A percentile compares a stretch with the other conserved stretches of the same genome.
These are phyloP conservation scores for Cercospora sp. DNA, from an alignment of 2,329 filamentous ascomycete genomes.

Conservation along the genomic window DNA sequence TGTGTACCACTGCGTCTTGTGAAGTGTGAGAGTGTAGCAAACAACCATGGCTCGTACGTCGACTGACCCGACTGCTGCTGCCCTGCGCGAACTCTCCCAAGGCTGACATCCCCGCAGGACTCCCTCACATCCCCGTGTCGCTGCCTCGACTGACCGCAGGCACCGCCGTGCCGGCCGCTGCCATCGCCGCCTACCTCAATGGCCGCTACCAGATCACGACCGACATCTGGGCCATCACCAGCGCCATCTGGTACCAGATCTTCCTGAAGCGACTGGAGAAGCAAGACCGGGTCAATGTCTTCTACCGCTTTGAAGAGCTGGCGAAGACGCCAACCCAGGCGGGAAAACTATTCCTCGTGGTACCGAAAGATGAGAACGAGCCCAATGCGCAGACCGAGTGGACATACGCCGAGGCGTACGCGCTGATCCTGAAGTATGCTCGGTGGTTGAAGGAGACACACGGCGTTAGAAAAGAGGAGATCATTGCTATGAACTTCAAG, in stretches of 20 bases:
- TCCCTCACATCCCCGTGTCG: constrained; percentile 10
- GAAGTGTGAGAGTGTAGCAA: background rate
- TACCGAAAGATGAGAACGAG: constrained; percentile 33
- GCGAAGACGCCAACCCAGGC: constrained; percentile 58
- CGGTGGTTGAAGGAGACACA: constrained; percentile 69
- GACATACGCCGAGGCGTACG: constrained; percentile 76
- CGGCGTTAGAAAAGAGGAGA: constrained; percentile 66
- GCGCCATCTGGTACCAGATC: constrained; percentile 57
- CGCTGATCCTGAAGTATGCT: constrained; percentile 69
- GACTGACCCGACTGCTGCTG: background rate
- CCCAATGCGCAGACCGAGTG: constrained; percentile 46
- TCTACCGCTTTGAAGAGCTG: constrained; percentile 71
- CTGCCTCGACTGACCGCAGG: constrained; percentile 16
- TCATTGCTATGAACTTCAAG: constrained; percentile 78
- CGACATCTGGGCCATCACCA: constrained; percentile 58
- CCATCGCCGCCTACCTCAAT: constrained; percentile 75
- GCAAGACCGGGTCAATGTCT: constrained; percentile 65
- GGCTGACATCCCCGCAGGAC: background rate
- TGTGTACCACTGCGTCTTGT: background rate
- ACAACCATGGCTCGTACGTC: background rate
- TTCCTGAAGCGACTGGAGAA: constrained; percentile 33
- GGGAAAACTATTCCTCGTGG: constrained; percentile 35
- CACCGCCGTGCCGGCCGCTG: constrained; percentile 47
- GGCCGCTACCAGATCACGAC: constrained; percentile 67
- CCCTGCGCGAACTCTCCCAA: background rate